Percentiles rank a stretch among this genome's conserved stretches.
phyloP scores from a whole-genome alignment of 2,329 filamentous ascomycete genomes.

The Epichloe baconii region DNA sequence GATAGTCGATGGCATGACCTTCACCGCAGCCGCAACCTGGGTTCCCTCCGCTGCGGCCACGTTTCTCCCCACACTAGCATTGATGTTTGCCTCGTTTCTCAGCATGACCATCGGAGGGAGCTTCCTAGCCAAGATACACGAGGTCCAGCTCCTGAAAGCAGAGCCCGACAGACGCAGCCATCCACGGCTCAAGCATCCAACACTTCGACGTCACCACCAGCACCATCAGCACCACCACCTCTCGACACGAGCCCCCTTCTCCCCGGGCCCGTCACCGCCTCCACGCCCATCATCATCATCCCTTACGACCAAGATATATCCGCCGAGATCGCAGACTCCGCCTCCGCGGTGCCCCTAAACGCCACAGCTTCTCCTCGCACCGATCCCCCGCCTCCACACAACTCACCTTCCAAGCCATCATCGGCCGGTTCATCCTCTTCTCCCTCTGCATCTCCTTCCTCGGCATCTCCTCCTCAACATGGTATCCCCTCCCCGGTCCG shows the following conservation, averaged over 20 bases:
- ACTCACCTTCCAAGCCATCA: constrained; percentile 39
- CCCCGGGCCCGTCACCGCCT: constrained; percentile 28
- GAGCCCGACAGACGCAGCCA: constrained; percentile 30
- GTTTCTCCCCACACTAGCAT: constrained; percentile 42
- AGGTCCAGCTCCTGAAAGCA: constrained; percentile 42
- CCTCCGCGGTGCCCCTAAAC: constrained; percentile 21
- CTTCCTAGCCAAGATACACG: constrained; percentile 47
- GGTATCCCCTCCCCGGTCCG: constrained; percentile 42
- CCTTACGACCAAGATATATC: constrained; percentile 52
- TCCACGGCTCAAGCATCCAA: background rate
- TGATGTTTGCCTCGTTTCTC: constrained; percentile 38
- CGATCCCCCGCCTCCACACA: constrained; percentile 13
- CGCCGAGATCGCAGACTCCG: constrained; percentile 40
- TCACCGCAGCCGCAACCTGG: constrained; percentile 42
- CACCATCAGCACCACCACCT: constrained; percentile 10
- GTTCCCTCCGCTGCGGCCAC: constrained; percentile 40
- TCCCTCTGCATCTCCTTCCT: constrained; percentile 44
- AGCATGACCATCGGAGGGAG: constrained; percentile 44
- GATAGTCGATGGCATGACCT: constrained; percentile 47
- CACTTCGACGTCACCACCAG: background rate
- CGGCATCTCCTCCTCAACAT: constrained; percentile 45
- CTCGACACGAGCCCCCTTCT: constrained; percentile 14
- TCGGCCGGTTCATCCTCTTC: constrained; percentile 43
- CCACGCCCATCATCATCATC: constrained; percentile 41
- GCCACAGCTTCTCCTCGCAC: constrained; percentile 11